Percentiles rank a stretch among this genome's conserved stretches.
These are phyloP conservation scores for Sarocladium oryzae DNA, from an alignment of 2,329 filamentous ascomycete species.

Conservation along the genomic window DNA sequence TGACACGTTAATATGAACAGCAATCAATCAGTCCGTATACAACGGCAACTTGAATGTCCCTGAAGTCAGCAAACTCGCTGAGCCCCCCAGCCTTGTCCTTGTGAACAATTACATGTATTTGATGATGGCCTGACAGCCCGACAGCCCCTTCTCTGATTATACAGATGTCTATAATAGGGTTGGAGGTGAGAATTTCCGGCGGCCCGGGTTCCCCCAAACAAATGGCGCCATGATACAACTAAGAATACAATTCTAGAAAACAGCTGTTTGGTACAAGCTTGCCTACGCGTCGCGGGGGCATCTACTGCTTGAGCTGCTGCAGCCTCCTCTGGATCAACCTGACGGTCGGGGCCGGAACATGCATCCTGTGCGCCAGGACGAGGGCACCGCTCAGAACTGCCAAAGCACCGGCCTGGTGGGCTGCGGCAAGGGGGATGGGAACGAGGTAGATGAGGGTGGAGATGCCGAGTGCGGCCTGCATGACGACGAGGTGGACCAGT, in stretches of 20 bases:
- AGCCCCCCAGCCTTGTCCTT: no score
- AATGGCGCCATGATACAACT: neutral
- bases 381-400: conserved; percentile 77
- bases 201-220: no score
- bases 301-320: conserved; percentile 21
- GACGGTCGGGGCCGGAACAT: conserved; percentile 61
- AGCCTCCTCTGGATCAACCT: conserved; percentile 50
- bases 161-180: no score
- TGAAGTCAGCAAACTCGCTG: no score
- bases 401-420: conserved; percentile 86
- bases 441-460: conserved; percentile 90
- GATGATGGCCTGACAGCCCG: no score
- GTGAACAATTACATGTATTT: no score
- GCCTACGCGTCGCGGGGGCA: no score
- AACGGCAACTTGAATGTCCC: no score
- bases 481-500: conserved; percentile 70
- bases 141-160: no score
- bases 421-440: conserved; percentile 77
- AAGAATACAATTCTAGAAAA: neutral
- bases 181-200: no score
- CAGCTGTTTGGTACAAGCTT: neutral
- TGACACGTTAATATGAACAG: conserved; percentile 25
- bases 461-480: conserved; percentile 85
- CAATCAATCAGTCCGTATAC: neutral
- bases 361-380: conserved; percentile 70